Evolutionary conservation across 169 alveolate genomes (phyloP).

Genomic region (Amoebophrya sp.): DNA sequence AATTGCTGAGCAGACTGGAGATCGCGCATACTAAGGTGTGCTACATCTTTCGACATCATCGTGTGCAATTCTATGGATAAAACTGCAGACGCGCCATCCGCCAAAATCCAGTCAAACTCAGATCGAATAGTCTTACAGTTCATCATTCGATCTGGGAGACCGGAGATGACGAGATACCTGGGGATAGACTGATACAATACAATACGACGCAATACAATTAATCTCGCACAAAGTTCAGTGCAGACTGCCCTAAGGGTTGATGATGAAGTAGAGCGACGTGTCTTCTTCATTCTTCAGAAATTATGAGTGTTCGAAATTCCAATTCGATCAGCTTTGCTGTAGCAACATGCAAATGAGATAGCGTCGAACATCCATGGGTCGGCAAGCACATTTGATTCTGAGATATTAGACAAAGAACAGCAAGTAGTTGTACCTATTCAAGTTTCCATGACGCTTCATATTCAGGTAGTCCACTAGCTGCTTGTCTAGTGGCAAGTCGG

Average conservation of each 20-base stretch:
- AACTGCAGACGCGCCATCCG: not conserved
- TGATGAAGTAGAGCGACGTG: too few species aligned
- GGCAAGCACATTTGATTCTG: too few species aligned
- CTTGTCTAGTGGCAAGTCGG: not conserved
- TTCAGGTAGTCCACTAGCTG: not conserved
- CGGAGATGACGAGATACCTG: not conserved
- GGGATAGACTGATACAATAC: too few species aligned
- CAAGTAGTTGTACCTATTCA: conserved; percentile 14
- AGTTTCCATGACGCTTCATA: not conserved
- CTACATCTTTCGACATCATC: not conserved
- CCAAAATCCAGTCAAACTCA: not conserved
- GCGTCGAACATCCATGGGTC: too few species aligned
- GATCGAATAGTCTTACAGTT: not conserved
- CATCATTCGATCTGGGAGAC: not conserved
- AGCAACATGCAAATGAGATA: too few species aligned
- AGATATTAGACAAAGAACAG: too few species aligned
- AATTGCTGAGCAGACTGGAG: not conserved
- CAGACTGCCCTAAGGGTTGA: too few species aligned
- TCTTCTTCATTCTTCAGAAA: too few species aligned
- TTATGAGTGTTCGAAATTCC: too few species aligned
- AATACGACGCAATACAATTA: too few species aligned
- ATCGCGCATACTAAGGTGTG: not conserved
- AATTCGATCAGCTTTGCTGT: too few species aligned
- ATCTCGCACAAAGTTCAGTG: too few species aligned
- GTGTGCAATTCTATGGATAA: not conserved